Evolutionary conservation across 176 grass and related monocot genomes (phyloP), one percentile per base, ranked within the genome.

Genomic region (Microstegium vimineum): DNA sequence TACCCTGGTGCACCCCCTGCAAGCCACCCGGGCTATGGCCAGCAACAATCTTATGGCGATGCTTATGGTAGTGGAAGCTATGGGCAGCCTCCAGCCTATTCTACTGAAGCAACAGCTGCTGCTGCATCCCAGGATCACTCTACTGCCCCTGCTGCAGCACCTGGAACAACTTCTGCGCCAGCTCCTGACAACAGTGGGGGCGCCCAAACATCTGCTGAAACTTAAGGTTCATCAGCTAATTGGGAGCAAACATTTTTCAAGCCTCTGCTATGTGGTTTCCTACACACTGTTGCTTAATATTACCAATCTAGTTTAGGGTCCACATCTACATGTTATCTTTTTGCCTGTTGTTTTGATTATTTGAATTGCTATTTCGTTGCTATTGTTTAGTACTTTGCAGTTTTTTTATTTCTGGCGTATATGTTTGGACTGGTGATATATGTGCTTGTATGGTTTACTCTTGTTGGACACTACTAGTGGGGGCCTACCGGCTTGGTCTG

Each of bases 41-140:
- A 84, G 78, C 90, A 94, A 52, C 85, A 88, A 70, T 49, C 85
- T 9, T 92, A 90, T 17, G 73, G 82, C 11, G 93, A 95, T 71
- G 78, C 93, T 74, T 95, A 92, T 82, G 93, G 75, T 16, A 84
- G 74, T 56, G 89, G 86, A 77, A 82, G 61, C 32, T 97, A 93
- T 36, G 88, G 81, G 5, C 91, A 93, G 71, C 81, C 86, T 51
- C 54, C 78, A 2, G 34, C 57, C 1, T 91, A 91, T 87, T 82
- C 89, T 85, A 83, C 85, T 84, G 91, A 94, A 83, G 64, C 75
- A 81, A 17, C 85, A 63, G 11, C 89, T 59, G 42, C 83, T 38
- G 69, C 63, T 83, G 20, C 31, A 0, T 52, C 85, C 7, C 85
- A 88, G 73, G 84, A 89, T 63, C 89, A 85, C 0, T 62, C 86